Percentiles rank a stretch among this genome's conserved stretches.
Evolutionary conservation across 768 basidiomycete genomes (phyloP).

Genomic region (Peribolospora baueri): DNA sequence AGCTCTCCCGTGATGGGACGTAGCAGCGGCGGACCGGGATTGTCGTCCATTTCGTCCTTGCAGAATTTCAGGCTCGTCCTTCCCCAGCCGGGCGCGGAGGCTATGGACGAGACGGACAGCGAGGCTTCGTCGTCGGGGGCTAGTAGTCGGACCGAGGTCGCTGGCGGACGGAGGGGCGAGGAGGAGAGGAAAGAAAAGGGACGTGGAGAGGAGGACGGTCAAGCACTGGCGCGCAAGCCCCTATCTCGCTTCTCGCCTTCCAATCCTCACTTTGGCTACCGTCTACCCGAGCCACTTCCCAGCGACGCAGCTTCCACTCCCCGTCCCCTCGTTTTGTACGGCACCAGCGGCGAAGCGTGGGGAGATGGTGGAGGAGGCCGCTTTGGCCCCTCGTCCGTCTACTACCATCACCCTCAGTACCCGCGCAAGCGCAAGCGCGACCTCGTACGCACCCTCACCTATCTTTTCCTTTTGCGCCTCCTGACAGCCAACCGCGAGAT

Average conservation of each 20-base stretch:
- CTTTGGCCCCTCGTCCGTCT: too few relatives aligned
- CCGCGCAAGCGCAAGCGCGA: constrained; percentile 12
- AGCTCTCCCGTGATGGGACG: too few relatives aligned
- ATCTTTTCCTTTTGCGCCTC: constrained; percentile 13
- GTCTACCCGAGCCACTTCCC: constrained; percentile 5
- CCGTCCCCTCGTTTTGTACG: background rate
- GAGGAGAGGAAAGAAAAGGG: background rate
- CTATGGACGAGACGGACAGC: background rate
- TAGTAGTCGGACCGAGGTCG: background rate
- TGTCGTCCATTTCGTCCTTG: too few relatives aligned
- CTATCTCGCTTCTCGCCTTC: constrained; percentile 11
- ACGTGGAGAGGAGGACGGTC: too few relatives aligned
- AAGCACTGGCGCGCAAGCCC: too few relatives aligned
- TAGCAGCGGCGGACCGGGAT: too few relatives aligned
- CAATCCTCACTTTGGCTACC: constrained; percentile 14
- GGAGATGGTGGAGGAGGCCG: too few relatives aligned
- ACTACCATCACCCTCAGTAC: constrained; percentile 1
- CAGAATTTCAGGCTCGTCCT: too few relatives aligned
- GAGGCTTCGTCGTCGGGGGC: background rate
- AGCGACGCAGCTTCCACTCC: constrained; percentile 5
- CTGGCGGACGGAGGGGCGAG: background rate
- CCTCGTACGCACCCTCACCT: constrained; percentile 12
- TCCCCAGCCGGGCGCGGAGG: background rate
- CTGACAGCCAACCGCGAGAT: constrained; percentile 11
- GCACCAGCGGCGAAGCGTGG: too few relatives aligned